Base-by-base conservation (phyloP, 805 yeast species). In the Wickerhamomyces hampshirensis region DNA sequence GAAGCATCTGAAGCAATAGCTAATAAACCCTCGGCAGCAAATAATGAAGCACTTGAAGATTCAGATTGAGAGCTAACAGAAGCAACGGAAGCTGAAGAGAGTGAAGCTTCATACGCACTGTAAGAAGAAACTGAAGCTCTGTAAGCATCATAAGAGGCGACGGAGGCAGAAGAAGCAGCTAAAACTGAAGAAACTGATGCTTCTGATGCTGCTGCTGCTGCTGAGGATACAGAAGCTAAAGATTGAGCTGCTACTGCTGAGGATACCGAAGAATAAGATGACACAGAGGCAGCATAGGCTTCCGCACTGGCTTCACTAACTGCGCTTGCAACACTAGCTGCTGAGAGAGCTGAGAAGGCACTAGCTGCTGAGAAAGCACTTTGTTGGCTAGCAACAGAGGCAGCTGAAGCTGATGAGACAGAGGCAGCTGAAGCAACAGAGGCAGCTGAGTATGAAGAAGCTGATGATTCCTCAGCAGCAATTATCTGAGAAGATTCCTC, bases 1-100 rank as follows among this genome's bases (percentile, higher is more conserved):
- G 55, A 45, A 37, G 57, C 54, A 42, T 58, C 63, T 13, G 68
- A 61, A 31, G 74, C 69, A 35, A 67, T 57, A 18, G 73, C 70
- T 19, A 62, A 43, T 32, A 65, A 49, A 37, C 68, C 70, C 39
- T 55, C 51, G 33, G 68, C 65, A 43, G 55, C 56, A n/a, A 56
- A 47, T 35, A 63, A 43, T 8, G 60, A 43, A 1, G 52, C 47
- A 14, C 42, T 24, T 8, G 48, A 35, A 33, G 37, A 37, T 34
- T 32, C 40, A 29, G 33, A 33, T 19, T 39, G 37, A 23, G 47
- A 38, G 23, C 19, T 44, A 17, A 10, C 43, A 23, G 47, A 44
- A 11, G 62, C 54, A 18, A 50, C 50, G 13, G 43, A 46, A 18
- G 48, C 41, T 3, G 31, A 30, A 13, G 53, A 55, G 6, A 41